These are phyloP conservation scores for Coniosporium apollinis DNA, from an alignment of 495 filamentous ascomycete species.

Conservation along the genomic window DNA sequence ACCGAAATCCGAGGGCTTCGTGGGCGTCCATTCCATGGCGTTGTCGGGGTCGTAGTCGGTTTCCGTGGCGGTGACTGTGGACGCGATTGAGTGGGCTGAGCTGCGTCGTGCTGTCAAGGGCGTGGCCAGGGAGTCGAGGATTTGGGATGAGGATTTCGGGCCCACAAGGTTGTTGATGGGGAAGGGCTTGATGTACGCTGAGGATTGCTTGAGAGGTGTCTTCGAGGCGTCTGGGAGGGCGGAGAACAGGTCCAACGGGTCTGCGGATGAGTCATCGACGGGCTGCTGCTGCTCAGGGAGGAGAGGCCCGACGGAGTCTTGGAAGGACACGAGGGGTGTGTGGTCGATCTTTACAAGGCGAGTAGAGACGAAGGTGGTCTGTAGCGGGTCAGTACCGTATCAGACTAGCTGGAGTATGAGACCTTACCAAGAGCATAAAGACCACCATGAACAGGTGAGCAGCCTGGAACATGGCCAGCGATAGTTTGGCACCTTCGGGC, in stretches of 20 bases:
- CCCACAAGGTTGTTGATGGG: conserved; percentile 10
- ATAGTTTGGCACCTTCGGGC: conserved; percentile 29
- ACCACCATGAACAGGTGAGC: conserved; percentile 40
- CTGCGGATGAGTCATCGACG: too few species aligned
- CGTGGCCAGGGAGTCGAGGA: background rate
- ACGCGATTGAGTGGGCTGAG: background rate
- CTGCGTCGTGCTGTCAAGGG: too few species aligned
- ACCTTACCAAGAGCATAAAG: conserved; percentile 14
- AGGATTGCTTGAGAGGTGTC: too few species aligned
- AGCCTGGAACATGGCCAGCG: conserved; percentile 23
- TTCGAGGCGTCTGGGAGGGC: conserved; percentile 1
- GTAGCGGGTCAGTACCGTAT: background rate
- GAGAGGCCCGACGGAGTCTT: conserved; percentile 11
- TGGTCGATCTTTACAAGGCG: conserved; percentile 20
- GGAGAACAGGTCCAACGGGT: conserved; percentile 8
- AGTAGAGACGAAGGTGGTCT: conserved; percentile 10
- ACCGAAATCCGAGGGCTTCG: conserved; percentile 10
- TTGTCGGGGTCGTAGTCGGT: conserved; percentile 17
- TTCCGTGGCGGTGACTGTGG: conserved; percentile 3
- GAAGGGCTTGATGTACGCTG: conserved; percentile 7
- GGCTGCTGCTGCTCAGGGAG: conserved; percentile 13
- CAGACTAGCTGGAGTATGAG: background rate
- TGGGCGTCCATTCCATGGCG: conserved; percentile 75
- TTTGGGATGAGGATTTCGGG: background rate
- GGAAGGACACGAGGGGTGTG: background rate